Percentiles rank a stretch among this genome's conserved stretches.
Evolutionary conservation across 495 filamentous ascomycete species (phyloP).

Genomic region (Lasiosphaeris hirsuta): DNA sequence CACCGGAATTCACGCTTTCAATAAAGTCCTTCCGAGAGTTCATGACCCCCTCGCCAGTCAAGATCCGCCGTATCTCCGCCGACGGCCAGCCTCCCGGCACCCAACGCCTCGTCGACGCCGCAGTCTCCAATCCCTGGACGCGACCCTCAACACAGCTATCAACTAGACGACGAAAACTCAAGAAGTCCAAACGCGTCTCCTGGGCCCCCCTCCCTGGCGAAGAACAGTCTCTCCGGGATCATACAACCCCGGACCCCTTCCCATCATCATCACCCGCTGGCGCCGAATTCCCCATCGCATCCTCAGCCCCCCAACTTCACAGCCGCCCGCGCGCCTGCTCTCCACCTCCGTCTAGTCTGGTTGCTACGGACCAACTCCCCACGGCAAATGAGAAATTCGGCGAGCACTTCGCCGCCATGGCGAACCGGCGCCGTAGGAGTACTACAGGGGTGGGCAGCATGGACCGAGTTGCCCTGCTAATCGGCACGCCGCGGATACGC

Average conservation of each 20-base stretch:
- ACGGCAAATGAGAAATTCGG: constrained; percentile 22
- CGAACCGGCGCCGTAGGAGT: constrained; percentile 11
- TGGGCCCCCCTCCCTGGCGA: constrained; percentile 28
- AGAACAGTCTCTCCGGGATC: neutral
- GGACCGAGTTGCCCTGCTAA: neutral
- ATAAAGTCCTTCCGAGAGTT: constrained; percentile 31
- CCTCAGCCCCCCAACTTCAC: neutral
- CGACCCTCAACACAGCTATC: neutral
- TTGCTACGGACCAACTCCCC: constrained; percentile 8
- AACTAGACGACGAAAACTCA: constrained; percentile 1
- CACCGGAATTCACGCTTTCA: constrained; percentile 28
- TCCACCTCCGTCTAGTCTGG: constrained; percentile 25
- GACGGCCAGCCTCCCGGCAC: constrained; percentile 22
- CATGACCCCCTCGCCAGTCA: constrained; percentile 27
- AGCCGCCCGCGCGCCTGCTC: constrained; percentile 15
- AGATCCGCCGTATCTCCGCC: constrained; percentile 16
- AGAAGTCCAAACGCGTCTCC: constrained; percentile 27
- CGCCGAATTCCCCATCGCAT: neutral
- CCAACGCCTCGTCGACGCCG: constrained; percentile 24
- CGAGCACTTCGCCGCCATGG: constrained; percentile 37
- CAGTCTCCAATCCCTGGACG: constrained; percentile 27
- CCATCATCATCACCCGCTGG: neutral
- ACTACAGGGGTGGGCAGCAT: no score
- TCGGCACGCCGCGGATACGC: neutral
- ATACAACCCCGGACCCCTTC: neutral